phyloP scores from a whole-genome alignment of 495 filamentous ascomycete genomes.

The Aspergillus incahuasiensis region DNA sequence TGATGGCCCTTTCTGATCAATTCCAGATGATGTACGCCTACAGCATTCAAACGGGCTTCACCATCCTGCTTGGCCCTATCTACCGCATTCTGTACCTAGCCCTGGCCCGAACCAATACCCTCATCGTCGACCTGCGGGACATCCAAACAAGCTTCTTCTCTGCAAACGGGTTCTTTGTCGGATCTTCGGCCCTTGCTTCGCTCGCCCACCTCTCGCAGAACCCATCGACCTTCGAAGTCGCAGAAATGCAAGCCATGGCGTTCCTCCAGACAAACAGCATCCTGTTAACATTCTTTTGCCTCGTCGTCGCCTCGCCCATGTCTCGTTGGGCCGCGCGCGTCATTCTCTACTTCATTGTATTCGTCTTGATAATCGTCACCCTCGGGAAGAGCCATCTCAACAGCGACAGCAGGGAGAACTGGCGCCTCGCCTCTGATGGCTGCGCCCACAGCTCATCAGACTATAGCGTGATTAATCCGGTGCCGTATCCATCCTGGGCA shows the following conservation, averaged over 20 bases:
- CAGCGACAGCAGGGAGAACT: conserved; percentile 4
- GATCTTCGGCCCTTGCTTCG: conserved; percentile 3
- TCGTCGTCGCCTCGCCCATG: conserved; percentile 8
- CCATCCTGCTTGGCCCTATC: conserved; percentile 5
- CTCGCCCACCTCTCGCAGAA: conserved; percentile 8
- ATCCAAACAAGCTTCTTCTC: conserved; percentile 9
- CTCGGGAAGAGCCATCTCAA: neutral
- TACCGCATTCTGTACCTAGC: conserved; percentile 6
- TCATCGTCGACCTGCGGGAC: conserved; percentile 4
- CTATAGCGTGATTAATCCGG: conserved; percentile 8
- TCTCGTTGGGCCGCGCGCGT: conserved; percentile 9
- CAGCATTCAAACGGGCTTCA: conserved; percentile 4
- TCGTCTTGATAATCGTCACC: conserved; percentile 6
- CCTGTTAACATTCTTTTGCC: conserved; percentile 9
- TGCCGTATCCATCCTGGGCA: conserved; percentile 9
- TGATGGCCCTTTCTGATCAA: neutral
- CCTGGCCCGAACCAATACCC: neutral
- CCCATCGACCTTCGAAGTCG: conserved; percentile 10
- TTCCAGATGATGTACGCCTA: conserved; percentile 11
- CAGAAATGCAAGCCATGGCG: conserved; percentile 11
- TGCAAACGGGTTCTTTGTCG: conserved; percentile 8
- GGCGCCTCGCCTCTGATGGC: conserved; percentile 9
- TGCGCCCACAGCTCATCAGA: conserved; percentile 10
- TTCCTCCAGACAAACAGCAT: conserved; percentile 12
- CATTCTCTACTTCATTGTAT: conserved; percentile 2